Evolutionary conservation across 257 asterid species (phyloP).

Genomic region (Solanum raphanifolium): DNA sequence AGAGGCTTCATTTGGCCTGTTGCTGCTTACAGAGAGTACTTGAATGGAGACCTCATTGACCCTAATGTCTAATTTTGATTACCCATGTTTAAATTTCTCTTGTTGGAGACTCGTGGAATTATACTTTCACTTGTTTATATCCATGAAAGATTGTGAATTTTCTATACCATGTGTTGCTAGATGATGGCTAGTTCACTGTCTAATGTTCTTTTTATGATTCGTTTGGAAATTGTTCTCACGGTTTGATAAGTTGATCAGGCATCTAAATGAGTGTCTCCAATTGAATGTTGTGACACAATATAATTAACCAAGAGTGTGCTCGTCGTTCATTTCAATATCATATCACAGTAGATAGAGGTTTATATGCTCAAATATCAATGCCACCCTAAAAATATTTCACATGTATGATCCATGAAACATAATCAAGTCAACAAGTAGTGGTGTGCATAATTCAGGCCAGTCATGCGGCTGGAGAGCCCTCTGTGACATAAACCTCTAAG

Average conservation of each 20-base stretch:
- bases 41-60: constrained; percentile 86
- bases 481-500: neutral
- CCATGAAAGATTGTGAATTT: neutral
- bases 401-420: neutral
- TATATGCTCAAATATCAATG: neutral
- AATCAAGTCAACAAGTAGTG: neutral
- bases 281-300: neutral
- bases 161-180: neutral
- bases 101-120: neutral
- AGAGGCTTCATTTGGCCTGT: constrained; percentile 97
- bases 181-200: neutral
- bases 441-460: neutral
- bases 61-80: constrained; percentile 45
- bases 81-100: neutral
- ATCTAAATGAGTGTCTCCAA: neutral
- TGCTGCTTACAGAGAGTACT: constrained; percentile 87
- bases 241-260: neutral
- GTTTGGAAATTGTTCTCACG: neutral
- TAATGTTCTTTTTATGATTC: neutral
- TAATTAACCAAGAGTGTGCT: neutral
- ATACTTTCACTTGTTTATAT: neutral
- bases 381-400: neutral
- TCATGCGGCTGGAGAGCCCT: neutral
- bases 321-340: neutral
- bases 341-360: neutral